phyloP scores from a whole-genome alignment of 148 eudicot genomes.

The Salicornia ramosissima region DNA sequence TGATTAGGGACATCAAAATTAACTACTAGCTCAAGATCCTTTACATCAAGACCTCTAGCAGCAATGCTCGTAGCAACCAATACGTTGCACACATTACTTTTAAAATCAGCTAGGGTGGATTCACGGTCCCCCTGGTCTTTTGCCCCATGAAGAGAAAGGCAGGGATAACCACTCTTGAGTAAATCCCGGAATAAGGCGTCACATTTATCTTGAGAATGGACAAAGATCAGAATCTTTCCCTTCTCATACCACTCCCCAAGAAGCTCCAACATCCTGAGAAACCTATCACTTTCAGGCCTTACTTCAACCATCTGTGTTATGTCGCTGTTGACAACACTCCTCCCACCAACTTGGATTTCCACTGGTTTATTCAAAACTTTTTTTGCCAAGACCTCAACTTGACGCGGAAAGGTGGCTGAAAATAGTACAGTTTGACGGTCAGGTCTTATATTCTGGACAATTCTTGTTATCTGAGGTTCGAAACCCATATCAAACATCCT shows the following conservation, averaged over 20 bases:
- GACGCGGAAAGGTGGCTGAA: slow-evolving; percentile 86
- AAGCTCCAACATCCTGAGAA: slow-evolving; percentile 55
- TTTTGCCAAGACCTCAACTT: slow-evolving; percentile 72
- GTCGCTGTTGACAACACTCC: slow-evolving; percentile 86
- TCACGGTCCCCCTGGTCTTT: slow-evolving; percentile 87
- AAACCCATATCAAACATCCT: slow-evolving; percentile 91
- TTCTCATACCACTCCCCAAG: slow-evolving; percentile 92
- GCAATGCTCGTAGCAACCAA: slow-evolving; percentile 80
- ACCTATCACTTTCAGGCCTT: slow-evolving; percentile 73
- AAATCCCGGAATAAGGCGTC: slow-evolving; percentile 63
- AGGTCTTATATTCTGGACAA: slow-evolving; percentile 75
- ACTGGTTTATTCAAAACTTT: slow-evolving; percentile 71
- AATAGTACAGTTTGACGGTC: slow-evolving; percentile 83
- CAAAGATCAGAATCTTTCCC: slow-evolving; percentile 72
- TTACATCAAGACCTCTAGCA: slow-evolving; percentile 81
- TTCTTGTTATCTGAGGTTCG: slow-evolving; percentile 80
- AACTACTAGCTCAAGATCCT: slow-evolving; percentile 73
- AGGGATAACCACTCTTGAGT: slow-evolving; percentile 72
- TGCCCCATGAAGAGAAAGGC: slow-evolving; percentile 81
- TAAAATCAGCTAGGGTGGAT: slow-evolving; percentile 73
- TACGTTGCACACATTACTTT: slow-evolving; percentile 70
- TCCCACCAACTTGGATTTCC: slow-evolving; percentile 80
- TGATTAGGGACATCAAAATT: slow-evolving; percentile 79
- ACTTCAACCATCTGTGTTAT: slow-evolving; percentile 77
- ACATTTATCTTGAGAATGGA: slow-evolving; percentile 69